Evolutionary conservation across 1,139 yeast species (phyloP).

Genomic region (Yamadazyma songkhlaensis): DNA sequence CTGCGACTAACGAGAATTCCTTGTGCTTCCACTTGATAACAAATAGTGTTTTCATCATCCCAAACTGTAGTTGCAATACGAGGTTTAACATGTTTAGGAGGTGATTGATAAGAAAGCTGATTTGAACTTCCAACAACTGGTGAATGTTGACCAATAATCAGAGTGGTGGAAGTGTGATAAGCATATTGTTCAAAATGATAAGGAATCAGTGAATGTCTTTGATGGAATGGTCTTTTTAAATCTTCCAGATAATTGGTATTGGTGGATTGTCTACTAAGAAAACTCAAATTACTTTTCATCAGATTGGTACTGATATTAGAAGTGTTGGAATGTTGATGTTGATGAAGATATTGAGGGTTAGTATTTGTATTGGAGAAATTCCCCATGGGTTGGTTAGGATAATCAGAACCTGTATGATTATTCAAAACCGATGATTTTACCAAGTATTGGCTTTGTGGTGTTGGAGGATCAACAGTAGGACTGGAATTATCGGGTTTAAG

Average conservation of each 20-base stretch:
- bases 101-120: background rate
- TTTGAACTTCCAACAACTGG: background rate
- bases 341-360: conserved; percentile 4
- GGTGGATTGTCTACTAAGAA: conserved; percentile 1
- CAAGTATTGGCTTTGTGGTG: conserved; percentile 5
- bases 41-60: conserved; percentile 47
- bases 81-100: conserved; percentile 26
- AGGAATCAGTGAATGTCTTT: too few relatives aligned
- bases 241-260: conserved; percentile 1
- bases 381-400: background rate
- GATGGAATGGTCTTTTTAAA: too few relatives aligned
- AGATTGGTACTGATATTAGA: conserved; percentile 14
- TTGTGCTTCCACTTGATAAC: conserved; percentile 48
- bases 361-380: too few relatives aligned
- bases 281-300: conserved; percentile 2
- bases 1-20: conserved; percentile 49
- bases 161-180: too few relatives aligned
- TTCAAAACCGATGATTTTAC: background rate
- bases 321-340: conserved; percentile 12
- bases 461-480: conserved; percentile 7
- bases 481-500: background rate
- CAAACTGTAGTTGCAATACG: conserved; percentile 44
- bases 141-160: too few relatives aligned
- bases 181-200: too few relatives aligned
- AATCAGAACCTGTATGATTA: background rate